Conservation (phyloP, 257 asterid genomes). For the Orobanche coerulescens region DNA sequence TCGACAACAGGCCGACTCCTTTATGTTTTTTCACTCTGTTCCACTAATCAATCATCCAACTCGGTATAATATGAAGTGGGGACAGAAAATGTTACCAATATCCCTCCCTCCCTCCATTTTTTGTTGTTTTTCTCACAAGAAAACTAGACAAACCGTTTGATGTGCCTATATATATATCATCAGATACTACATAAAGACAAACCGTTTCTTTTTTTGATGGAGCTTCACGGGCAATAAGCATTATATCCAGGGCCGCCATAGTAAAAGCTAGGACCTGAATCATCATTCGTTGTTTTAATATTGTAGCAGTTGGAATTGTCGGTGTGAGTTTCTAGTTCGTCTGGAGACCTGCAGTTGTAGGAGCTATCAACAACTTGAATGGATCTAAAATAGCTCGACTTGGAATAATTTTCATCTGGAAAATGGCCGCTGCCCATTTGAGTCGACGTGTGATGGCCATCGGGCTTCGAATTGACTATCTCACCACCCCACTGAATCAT, state of each 20-base stretch:
- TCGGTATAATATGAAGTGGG: no score
- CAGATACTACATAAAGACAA: no score
- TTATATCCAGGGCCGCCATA: slow-evolving; percentile 90
- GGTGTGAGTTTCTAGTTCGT: slow-evolving; percentile 59
- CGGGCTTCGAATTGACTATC: slow-evolving; percentile 56
- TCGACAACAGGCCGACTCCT: no score
- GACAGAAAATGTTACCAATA: no score
- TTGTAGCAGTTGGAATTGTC: slow-evolving; percentile 79
- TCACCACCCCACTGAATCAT: slow-evolving; percentile 92
- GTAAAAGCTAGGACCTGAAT: slow-evolving; percentile 76
- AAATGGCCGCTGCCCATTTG: slow-evolving; percentile 90
- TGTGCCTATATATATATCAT: no score
- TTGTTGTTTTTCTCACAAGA: no score
- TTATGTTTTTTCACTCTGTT: no score
- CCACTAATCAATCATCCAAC: no score
- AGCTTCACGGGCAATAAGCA: slow-evolving; percentile 59
- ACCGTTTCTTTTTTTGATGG: no score
- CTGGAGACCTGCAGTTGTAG: slow-evolving; percentile 62
- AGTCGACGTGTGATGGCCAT: slow-evolving; percentile 69
- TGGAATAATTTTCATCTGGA: slow-evolving; percentile 79
- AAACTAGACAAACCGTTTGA: no score
- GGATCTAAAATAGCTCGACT: slow-evolving; percentile 73
- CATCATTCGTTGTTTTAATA: slow-evolving; percentile 64
- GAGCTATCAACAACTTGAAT: slow-evolving; percentile 74
- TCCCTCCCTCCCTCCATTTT: no score